A percentile compares a stretch with the other conserved stretches of the same genome.
These are phyloP conservation scores for Recurvomyces mirabilis DNA, from an alignment of 495 filamentous ascomycete species.

Conservation along the genomic window DNA sequence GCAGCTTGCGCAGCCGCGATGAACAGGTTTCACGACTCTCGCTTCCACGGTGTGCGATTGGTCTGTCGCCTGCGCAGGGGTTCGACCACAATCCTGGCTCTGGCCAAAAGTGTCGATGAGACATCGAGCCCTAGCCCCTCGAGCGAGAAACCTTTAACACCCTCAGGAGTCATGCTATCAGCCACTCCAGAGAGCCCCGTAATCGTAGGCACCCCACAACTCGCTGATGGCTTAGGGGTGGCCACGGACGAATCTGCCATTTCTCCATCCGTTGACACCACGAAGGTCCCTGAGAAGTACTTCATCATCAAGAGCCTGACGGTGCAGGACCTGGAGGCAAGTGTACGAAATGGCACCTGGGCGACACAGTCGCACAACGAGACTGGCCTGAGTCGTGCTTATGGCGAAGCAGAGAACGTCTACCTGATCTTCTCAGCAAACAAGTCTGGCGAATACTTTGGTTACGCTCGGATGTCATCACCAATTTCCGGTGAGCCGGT, in stretches of 20 bases:
- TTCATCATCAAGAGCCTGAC: constrained; percentile 94
- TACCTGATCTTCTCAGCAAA: constrained; percentile 96
- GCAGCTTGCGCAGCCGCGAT: constrained; percentile 64
- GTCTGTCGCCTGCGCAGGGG: constrained; percentile 79
- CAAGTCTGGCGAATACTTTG: constrained; percentile 96
- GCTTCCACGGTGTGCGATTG: constrained; percentile 77
- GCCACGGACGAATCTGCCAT: background rate
- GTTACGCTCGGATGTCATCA: constrained; percentile 86
- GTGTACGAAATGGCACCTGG: constrained; percentile 78
- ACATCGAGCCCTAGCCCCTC: constrained; percentile 27
- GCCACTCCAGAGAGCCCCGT: background rate
- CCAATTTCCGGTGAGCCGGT: constrained; percentile 51
- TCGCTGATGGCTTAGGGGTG: background rate
- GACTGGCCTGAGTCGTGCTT: constrained; percentile 68
- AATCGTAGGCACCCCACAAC: constrained; percentile 3
- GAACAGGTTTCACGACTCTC: constrained; percentile 78
- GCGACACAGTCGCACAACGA: constrained; percentile 95
- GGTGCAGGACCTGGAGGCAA: constrained; percentile 87
- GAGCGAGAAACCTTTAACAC: background rate
- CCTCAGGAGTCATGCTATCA: background rate
- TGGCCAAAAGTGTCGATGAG: constrained; percentile 38
- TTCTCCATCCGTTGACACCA: too few species aligned
- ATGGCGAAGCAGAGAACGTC: constrained; percentile 78
- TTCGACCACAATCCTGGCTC: constrained; percentile 30
- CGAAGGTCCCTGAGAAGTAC: constrained; percentile 53